These are phyloP conservation scores for Akanthomyces uredinophilus DNA, from an alignment of 2,329 filamentous ascomycete genomes.

Conservation along the genomic window DNA sequence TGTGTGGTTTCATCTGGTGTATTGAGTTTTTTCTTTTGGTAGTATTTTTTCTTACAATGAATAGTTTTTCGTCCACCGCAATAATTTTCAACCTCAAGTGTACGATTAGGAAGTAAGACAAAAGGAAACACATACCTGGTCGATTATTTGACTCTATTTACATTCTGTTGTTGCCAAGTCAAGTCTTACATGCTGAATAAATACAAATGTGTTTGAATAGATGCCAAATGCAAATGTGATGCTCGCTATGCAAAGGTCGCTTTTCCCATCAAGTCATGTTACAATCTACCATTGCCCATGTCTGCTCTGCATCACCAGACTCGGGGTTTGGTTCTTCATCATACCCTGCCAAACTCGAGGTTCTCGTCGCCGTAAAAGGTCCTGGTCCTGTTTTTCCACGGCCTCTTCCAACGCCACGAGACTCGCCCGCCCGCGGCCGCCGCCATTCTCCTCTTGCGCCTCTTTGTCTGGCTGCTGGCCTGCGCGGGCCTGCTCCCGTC, in stretches of 20 bases:
- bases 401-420: slow-evolving; percentile 6
- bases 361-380: slow-evolving; percentile 7
- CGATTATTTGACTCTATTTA: not conserved
- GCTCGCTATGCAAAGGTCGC: not conserved
- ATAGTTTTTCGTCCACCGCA: not conserved
- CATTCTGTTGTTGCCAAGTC: not conserved
- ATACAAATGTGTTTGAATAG: not conserved
- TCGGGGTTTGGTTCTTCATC: not conserved
- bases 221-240: not conserved
- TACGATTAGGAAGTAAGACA: slow-evolving; percentile 7
- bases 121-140: not conserved
- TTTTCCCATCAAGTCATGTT: not conserved
- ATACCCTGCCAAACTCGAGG: not conserved
- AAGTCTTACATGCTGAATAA: not conserved
- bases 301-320: not conserved
- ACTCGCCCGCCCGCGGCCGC: slow-evolving; percentile 6
- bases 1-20: not conserved
- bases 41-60: not conserved
- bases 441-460: slow-evolving; percentile 19
- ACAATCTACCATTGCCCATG: not conserved
- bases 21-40: not conserved
- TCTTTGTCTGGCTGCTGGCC: slow-evolving; percentile 1
- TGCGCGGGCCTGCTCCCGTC: not conserved
- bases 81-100: not conserved
- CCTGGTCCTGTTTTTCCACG: not conserved